Base-by-base conservation (phyloP, 2,329 filamentous ascomycete species). In the Ustulina deusta region DNA sequence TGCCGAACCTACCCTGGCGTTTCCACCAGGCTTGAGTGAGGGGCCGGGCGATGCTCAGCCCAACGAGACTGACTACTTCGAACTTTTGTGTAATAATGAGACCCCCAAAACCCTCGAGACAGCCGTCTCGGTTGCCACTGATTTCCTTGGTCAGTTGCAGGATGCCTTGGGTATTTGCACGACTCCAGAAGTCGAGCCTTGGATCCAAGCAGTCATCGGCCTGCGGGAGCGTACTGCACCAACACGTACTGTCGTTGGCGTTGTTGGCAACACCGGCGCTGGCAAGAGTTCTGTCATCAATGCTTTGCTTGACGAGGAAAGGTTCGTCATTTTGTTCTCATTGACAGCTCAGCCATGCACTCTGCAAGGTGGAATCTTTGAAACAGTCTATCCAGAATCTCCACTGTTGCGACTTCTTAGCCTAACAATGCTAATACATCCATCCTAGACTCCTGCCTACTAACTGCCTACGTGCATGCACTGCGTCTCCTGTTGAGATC, bases 221-320 rank as follows among this genome's bases (percentile, higher is more conserved):
- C 74, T 86, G 0, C 75, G 79, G 32, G 75, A 79, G 2, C 79
- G 81, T 58, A 78, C 80, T 2, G 73, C 74, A 5, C 77, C 77
- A 22, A 73, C 72, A 1, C 78, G 75, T 29, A 83, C 82, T 1
- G 80, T 90, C 0, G 81, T 90, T 20, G 88, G 87, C 6, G 84
- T 91, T 0, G 83, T 89, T 2, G 89, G 88, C 0, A 87, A 84
- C 61, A 90, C 89, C 0, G 88, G 88, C 0, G 84, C 86, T 1
- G 89, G 89, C 0, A 91, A 91, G 73, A 87, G 83, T 22, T 87
- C 85, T 1, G 79, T 90, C 0, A 89, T 91, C 75, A 91, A 90
- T 72, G 88, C 88, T 0, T 73, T 91, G 38, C 79, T 90, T 0
- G 87, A 90, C 34, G 86, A 90, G 71, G 86, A 90, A 69, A 80